Evolutionary conservation across 2,329 filamentous ascomycete species (phyloP), one percentile per base, ranked within the genome.

Genomic region (Aspergillus ochraceoroseus): DNA sequence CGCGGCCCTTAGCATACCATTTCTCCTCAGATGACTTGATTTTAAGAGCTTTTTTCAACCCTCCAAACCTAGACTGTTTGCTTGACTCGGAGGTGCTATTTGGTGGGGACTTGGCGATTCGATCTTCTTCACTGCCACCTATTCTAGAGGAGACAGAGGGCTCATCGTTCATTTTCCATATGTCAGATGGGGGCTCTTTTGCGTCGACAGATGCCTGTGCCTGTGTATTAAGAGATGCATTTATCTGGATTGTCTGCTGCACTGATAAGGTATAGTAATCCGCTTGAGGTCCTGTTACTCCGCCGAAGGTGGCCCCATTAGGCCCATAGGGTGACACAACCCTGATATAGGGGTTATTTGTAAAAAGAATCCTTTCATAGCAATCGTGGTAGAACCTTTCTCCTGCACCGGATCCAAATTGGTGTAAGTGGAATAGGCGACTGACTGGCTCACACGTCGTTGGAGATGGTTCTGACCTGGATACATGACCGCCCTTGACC

Each of bases 401-500:
- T 3, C 36, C 36, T 38, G 7, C 7, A 7, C 23, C 4, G 7
- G 7, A 22, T 5, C 20, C 5, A 22, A 5, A 22, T 22, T 5
- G 9, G n/a, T 9, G 4, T 37, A n/a, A n/a, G n/a, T n/a, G n/a
- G n/a, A n/a, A n/a, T n/a, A n/a, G n/a, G n/a, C n/a, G n/a, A n/a
- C n/a, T n/a, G n/a, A n/a, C n/a, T n/a, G n/a, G n/a, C 17, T 18
- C 6, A 30, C 20, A 22, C 9, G 9, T 22, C 20, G 5, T 22
- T 5, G 5, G 5, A 22, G 5, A 22, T n/a, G 20, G 5, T 5
- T 13, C 36, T 3, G 17, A 38, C 38, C 38, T 5, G 38, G 29
- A 22, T 40, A 40, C 38, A 40, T 40, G 4, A 40, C 38, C 11
- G 38, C 38, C 12, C 28, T 32, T 3, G 38, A 40, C 38, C 38